Base-by-base conservation (phyloP, 805 yeast species). In the Wickerhamiella vanderwaltii region DNA sequence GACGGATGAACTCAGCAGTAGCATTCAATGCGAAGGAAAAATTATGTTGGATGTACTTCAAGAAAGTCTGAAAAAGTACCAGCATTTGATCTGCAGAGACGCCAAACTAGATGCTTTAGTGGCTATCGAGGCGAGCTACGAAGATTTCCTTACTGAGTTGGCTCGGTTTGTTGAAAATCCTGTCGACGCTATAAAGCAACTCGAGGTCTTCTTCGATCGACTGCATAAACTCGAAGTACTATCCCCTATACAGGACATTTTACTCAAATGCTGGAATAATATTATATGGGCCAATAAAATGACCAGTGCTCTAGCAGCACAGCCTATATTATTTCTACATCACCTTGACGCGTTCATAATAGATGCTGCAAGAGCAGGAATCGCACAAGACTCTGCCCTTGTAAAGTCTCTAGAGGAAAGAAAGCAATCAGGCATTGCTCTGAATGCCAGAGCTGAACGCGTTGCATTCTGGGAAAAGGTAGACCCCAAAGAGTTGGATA, bases 391-490 rank as follows among this genome's bases (percentile, higher is more conserved):
- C 6, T 6, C 22, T 13, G 28, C 25, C 6, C 15, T 37, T 29
- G 20, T 29, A 12, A 7, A 18, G 6, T n/a, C 4, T 13, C 4
- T 37, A 3, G 18, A 13, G 15, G 32, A 29, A 19, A 29, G 23
- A 20, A 29, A 22, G 28, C 20, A 29, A 12, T 26, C 40, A 6
- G 32, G 34, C 15, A 11, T n/a, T 3, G 40, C 25, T 6, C 28
- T 37, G 7, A 29, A 29, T 7, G 18, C 34, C 6, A n/a, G 28
- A 3, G 40, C 40, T 6, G 40, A 37, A 28, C 40, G 34, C 2
- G 33, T 20, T 2, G 40, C 34, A 20, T 20, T 20, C n/a, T 13
- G 19, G 20, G 34, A 15, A 12, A 22, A 17, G 9, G 34, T 22
- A 12, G 40, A 37, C 9, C 25, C 28, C 15, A 23, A 28, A 22